Percentiles rank a stretch among this genome's conserved stretches.
These are phyloP conservation scores for Trypanosoma platydactyli DNA, from an alignment of 208 protist species.

Conservation along the genomic window DNA sequence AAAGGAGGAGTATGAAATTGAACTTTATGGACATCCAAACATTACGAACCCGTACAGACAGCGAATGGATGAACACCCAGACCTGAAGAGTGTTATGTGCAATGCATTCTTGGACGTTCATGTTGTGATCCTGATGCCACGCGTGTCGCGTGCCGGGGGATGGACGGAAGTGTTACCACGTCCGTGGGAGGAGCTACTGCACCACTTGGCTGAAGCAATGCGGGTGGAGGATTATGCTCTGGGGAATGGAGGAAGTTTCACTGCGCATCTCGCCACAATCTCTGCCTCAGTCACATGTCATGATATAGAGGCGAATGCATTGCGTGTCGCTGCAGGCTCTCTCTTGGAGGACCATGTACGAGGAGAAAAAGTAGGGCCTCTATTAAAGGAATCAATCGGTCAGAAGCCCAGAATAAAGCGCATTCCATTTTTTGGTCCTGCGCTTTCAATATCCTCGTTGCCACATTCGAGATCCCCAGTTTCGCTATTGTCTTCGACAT, in stretches of 20 bases:
- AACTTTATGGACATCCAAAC: slow-evolving; percentile 83
- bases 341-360: slow-evolving; percentile 28
- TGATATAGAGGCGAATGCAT: neutral
- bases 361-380: slow-evolving; percentile 4
- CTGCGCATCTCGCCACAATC: slow-evolving; percentile 44
- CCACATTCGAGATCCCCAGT: neutral
- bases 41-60: slow-evolving; percentile 91
- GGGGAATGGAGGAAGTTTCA: slow-evolving; percentile 19
- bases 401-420: neutral
- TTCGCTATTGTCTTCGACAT: neutral
- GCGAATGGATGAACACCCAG: slow-evolving; percentile 63
- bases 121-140: slow-evolving; percentile 73
- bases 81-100: slow-evolving; percentile 68
- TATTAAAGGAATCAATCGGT: neutral
- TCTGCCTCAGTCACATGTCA: slow-evolving; percentile 30
- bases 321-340: slow-evolving; percentile 10
- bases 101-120: slow-evolving; percentile 56
- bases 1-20: slow-evolving; percentile 65
- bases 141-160: slow-evolving; percentile 35
- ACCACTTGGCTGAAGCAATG: slow-evolving; percentile 22
- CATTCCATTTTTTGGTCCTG: slow-evolving; percentile 15
- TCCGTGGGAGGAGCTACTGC: slow-evolving; percentile 29
- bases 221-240: neutral
- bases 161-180: slow-evolving; percentile 14
- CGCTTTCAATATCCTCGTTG: neutral